A percentile compares a stretch with the other conserved stretches of the same genome.
Evolutionary conservation across 2,329 filamentous ascomycete species (phyloP).

Genomic region (Didymella lethalis): DNA sequence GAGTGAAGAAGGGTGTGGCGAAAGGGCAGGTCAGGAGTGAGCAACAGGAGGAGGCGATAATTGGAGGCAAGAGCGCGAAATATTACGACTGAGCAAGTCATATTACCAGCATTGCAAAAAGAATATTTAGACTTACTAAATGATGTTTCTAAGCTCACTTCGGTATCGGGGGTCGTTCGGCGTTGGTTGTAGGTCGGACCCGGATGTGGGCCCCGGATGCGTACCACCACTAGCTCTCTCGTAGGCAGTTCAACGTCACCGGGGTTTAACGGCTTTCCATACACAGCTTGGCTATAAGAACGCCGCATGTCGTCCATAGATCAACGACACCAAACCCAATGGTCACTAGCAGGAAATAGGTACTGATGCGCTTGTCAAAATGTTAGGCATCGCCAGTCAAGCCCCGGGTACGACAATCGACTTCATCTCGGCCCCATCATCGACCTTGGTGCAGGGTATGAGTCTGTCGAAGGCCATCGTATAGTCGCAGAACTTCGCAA

Average conservation of each 20-base stretch:
- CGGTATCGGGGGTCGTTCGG: neutral
- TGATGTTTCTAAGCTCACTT: too few relatives aligned
- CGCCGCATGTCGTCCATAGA: neutral
- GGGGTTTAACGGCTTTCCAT: neutral
- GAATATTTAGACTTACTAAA: too few relatives aligned
- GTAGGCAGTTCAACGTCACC: neutral
- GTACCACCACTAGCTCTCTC: neutral
- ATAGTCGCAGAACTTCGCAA: neutral
- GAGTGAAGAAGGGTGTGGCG: slow-evolving; percentile 24
- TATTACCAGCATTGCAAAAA: neutral
- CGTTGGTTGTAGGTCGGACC: neutral
- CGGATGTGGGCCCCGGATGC: neutral
- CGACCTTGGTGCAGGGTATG: neutral
- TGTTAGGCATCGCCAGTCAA: neutral
- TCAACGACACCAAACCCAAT: neutral
- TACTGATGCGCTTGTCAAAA: neutral
- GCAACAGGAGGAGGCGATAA: slow-evolving; percentile 24
- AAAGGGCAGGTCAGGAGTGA: slow-evolving; percentile 24
- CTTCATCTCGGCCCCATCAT: neutral
- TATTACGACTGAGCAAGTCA: slow-evolving; percentile 23
- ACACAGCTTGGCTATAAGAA: neutral
- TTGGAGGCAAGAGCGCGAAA: slow-evolving; percentile 23
- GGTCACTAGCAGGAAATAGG: neutral
- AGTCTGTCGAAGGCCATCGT: neutral
- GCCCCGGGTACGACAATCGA: neutral